Base-by-base conservation (phyloP, 2,329 filamentous ascomycete species). In the Aspergillus oerlinghausenensis region DNA sequence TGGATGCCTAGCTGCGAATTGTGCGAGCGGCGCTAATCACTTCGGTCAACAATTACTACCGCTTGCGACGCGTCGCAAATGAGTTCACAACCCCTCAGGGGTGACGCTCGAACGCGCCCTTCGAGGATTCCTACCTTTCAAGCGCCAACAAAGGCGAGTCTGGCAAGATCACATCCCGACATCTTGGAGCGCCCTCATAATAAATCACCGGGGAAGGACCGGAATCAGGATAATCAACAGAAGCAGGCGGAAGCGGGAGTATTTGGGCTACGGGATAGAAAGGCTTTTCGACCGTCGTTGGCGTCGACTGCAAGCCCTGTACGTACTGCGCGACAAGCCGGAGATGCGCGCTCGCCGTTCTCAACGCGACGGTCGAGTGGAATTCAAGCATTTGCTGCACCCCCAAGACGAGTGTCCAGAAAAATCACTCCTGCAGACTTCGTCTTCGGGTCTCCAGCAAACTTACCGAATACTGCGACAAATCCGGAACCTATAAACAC, bases 121-220 rank as follows among this genome's bases (percentile, higher is more conserved):
- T 71, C 42, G 61, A 69, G 7, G 64, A 68, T 49, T 79, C 79
- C 1, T 80, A 88, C 85, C 0, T 88, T 85, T 66, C 83, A 83
- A 54, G 88, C 86, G n/a, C 86, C 87, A 0, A 88, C 86, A 0
- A 84, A 80, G 67, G 80, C 86, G 11, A 89, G 84, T 64, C 72
- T 88, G 14, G 78, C 84, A 56, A 81, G 83, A 60, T 80, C 83
- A 50, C 83, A 88, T 59, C 83, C 85, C 0, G 80, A 84, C 10
- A 76, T 86, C 6, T 71, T 86, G 35, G 74, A 79, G 55, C 76
- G 79, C 60, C 67, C 67, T 69, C 75, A 66, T 64, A 75, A 64
- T 74, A 75, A 55, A 67, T 73, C 64, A 63, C 75, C 63, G 65
- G 73, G 45, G 57, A 72, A 59, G 71, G 61, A 62, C 50, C 58